These are phyloP conservation scores for Geotrichum cucujoidarum DNA, from an alignment of 1,139 yeast genomes.

Conservation along the genomic window DNA sequence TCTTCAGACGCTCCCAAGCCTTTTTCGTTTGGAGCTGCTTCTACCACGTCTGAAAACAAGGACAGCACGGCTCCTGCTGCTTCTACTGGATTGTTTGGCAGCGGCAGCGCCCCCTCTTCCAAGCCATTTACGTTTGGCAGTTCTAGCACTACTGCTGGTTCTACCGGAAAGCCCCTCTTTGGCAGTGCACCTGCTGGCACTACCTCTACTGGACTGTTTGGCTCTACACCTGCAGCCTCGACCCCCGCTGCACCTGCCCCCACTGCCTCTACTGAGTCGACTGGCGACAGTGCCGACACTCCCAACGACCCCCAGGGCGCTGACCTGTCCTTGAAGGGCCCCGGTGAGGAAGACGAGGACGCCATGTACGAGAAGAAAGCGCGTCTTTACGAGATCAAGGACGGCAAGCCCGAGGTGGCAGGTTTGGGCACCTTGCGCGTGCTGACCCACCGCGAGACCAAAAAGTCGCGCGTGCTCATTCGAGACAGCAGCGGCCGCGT, in stretches of 20 bases:
- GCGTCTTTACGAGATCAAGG: slow-evolving; percentile 52
- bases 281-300: slow-evolving; percentile 20
- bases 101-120: not conserved
- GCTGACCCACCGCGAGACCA: slow-evolving; percentile 52
- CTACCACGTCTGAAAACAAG: no score
- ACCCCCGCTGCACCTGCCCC: slow-evolving; percentile 12
- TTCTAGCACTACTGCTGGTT: not conserved
- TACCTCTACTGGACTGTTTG: not conserved
- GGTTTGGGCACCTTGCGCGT: slow-evolving; percentile 85
- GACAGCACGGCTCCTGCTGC: slow-evolving; percentile 6
- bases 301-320: slow-evolving; percentile 18
- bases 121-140: slow-evolving; percentile 2
- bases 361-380: slow-evolving; percentile 60
- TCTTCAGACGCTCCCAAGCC: not conserved
- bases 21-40: not conserved
- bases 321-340: slow-evolving; percentile 44
- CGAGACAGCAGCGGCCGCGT: slow-evolving; percentile 86
- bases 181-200: not conserved
- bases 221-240: not conserved
- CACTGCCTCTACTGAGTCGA: slow-evolving; percentile 20
- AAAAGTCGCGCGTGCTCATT: slow-evolving; percentile 65
- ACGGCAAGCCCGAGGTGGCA: slow-evolving; percentile 33
- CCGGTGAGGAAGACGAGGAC: slow-evolving; percentile 86
- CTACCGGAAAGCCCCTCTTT: not conserved
- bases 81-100: not conserved